Evolutionary conservation across 2,329 filamentous ascomycete species (phyloP), one percentile per base, ranked within the genome.

Genomic region (Fusarium falciforme): DNA sequence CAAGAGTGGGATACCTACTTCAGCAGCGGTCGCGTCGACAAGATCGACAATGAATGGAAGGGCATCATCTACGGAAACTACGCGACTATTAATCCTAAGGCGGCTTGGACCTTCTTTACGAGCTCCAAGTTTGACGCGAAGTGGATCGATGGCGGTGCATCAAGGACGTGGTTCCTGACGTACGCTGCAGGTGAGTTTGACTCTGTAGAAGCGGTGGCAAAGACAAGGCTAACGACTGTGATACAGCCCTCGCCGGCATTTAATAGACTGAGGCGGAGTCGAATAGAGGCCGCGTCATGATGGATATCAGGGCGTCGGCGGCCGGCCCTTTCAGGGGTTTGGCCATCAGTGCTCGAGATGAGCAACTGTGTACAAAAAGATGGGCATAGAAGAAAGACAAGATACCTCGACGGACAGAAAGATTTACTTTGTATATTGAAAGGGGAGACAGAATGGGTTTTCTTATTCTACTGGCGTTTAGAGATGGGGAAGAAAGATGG

Each of bases 1-100:
- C 90, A 97, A 82, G 96, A 98, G 82, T 98, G 95, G 95, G 85
- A 92, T 52, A 87, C 89, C 2, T 94, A 93, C 79, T 98, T 98
- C 82, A 88, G 88, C 61, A 85, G 90, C 25, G 90, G 90, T 1
- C 88, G 93, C 11, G 90, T 90, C 1, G 89, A 93, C 63, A 81
- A 85, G 0, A 90, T 95, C 6, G 83, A 85, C 9, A 93, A 93
- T 49, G 94, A 94, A 0, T 98, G 96, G 96, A 93, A 90, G 80
- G 94, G 96, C 1, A 90, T 98, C 20, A 82, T 98, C 38, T 94
- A 92, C 78, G 94, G 91, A 25, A 98, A 97, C 81, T 88, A 94
- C 49, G 95, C 94, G 1, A 90, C 95, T 9, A 86, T 95, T 44
- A 90, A 98, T 79, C 90, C 96, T 0, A 83, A 82, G 61, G 84